These are phyloP conservation scores for Tricholoma bakamatsutake DNA, from an alignment of 768 basidiomycete genomes.

Conservation along the genomic window DNA sequence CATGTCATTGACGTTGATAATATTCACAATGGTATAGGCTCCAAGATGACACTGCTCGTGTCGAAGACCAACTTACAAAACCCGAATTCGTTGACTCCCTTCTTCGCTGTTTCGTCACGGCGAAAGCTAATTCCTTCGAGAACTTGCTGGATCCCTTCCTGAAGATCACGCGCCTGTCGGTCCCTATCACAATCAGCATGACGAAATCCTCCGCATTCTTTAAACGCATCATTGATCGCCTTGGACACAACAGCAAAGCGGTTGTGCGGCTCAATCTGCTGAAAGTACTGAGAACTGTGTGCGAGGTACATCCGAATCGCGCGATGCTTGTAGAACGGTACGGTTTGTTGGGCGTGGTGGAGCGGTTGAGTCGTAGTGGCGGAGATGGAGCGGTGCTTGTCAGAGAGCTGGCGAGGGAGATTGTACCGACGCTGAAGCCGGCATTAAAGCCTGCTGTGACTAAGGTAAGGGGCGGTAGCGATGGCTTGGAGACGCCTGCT, in stretches of 20 bases:
- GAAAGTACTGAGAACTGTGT: slow-evolving; percentile 76
- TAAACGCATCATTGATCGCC: slow-evolving; percentile 78
- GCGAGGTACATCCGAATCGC: slow-evolving; percentile 86
- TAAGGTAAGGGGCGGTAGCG: slow-evolving; percentile 18
- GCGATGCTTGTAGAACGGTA: slow-evolving; percentile 78
- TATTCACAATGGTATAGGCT: slow-evolving; percentile 46
- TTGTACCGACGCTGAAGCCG: slow-evolving; percentile 70
- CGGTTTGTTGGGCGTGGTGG: slow-evolving; percentile 76
- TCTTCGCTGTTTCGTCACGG: slow-evolving; percentile 73
- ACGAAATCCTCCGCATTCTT: slow-evolving; percentile 79
- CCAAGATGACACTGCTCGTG: slow-evolving; percentile 90
- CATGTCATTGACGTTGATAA: too few species aligned
- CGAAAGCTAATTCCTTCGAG: slow-evolving; percentile 89
- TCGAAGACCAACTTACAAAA: slow-evolving; percentile 84
- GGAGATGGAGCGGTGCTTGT: slow-evolving; percentile 88
- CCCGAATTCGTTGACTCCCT: slow-evolving; percentile 58
- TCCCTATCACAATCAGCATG: slow-evolving; percentile 65
- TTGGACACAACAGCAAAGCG: slow-evolving; percentile 67
- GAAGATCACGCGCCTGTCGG: slow-evolving; percentile 84
- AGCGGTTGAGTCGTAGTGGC: slow-evolving; percentile 64
- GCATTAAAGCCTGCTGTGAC: slow-evolving; percentile 51
- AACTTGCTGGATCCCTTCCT: slow-evolving; percentile 88
- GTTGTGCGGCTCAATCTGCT: slow-evolving; percentile 89
- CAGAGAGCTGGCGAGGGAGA: slow-evolving; percentile 81
- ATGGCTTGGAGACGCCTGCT: slow-evolving; percentile 15